A percentile compares a stretch with the other conserved stretches of the same genome.
These are phyloP conservation scores for Dioscorea zingiberensis DNA, from an alignment of 106 monocot species.

Conservation along the genomic window DNA sequence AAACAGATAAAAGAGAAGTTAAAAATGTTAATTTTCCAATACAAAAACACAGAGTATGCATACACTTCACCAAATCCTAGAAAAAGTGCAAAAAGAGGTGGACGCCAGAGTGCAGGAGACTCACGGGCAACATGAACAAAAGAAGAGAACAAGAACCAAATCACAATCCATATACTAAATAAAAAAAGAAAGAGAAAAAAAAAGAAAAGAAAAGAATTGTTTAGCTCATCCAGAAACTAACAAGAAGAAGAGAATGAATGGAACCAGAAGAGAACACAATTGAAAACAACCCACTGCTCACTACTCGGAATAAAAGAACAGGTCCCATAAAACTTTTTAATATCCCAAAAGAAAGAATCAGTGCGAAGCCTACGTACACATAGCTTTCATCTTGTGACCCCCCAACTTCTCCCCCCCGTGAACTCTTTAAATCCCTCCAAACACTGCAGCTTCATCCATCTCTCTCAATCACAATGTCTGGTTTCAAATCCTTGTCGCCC, in stretches of 20 bases:
- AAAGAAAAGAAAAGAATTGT: not conserved
- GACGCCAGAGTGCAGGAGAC: not conserved
- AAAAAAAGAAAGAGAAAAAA: not conserved
- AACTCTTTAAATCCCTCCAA: not conserved
- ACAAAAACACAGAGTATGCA: no score
- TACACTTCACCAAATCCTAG: no score
- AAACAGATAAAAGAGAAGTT: no score
- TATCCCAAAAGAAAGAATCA: not conserved
- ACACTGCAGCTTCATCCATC: not conserved
- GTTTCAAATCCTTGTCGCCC: conserved; percentile 5
- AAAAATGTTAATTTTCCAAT: no score
- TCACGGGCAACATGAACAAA: conserved; percentile 1
- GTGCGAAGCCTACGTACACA: not conserved
- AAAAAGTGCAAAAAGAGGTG: not conserved
- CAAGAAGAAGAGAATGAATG: not conserved
- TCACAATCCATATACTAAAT: not conserved
- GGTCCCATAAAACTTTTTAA: not conserved
- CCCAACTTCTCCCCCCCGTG: conserved; percentile 4
- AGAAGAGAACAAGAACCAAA: not conserved
- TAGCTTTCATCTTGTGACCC: not conserved
- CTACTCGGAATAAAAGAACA: no score
- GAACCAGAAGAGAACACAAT: not conserved
- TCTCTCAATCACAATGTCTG: conserved; percentile 12
- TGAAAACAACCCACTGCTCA: not conserved
- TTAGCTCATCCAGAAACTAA: no score